Conservation (phyloP, 768 basidiomycete species). For the Chalciporus pseudorubinellus region DNA sequence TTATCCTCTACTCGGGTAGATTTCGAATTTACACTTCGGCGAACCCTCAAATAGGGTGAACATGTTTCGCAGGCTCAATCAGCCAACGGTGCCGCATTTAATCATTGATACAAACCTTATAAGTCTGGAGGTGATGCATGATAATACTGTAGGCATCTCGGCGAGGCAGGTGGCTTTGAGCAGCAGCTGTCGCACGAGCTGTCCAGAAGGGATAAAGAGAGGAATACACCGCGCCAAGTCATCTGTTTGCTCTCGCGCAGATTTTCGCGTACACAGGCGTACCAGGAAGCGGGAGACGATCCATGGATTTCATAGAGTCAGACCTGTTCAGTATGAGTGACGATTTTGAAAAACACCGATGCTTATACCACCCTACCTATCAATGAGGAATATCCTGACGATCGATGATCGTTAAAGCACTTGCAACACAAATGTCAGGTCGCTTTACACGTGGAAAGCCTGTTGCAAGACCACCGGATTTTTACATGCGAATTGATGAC, state of each 20-base stretch:
- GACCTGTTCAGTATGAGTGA: slow-evolving; percentile 37
- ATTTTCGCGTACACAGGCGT: slow-evolving; percentile 39
- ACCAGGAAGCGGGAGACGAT: slow-evolving; percentile 39
- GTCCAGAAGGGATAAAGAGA: slow-evolving; percentile 54
- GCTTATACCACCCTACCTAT: slow-evolving; percentile 11
- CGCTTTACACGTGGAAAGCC: slow-evolving; percentile 61
- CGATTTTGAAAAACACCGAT: not conserved
- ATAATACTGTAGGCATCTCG: slow-evolving; percentile 57
- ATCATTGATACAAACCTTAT: slow-evolving; percentile 41
- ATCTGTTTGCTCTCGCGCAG: slow-evolving; percentile 35
- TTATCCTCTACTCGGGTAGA: too few species aligned
- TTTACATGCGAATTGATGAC: slow-evolving; percentile 51
- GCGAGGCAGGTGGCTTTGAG: slow-evolving; percentile 23
- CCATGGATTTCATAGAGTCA: slow-evolving; percentile 43
- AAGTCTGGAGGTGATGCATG: slow-evolving; percentile 35
- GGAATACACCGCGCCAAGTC: slow-evolving; percentile 58
- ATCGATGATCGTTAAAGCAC: not conserved
- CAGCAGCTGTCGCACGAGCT: slow-evolving; percentile 40
- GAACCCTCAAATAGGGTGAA: too few species aligned
- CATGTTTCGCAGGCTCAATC: too few species aligned
- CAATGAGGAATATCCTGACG: slow-evolving; percentile 21
- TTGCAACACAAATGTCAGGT: slow-evolving; percentile 7
- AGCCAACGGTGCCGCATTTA: too few species aligned
- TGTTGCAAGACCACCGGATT: slow-evolving; percentile 50
- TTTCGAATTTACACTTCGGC: too few species aligned